Base-by-base conservation (phyloP, 192 early-diverging fungal genomes). In the Piromyces sp. region DNA sequence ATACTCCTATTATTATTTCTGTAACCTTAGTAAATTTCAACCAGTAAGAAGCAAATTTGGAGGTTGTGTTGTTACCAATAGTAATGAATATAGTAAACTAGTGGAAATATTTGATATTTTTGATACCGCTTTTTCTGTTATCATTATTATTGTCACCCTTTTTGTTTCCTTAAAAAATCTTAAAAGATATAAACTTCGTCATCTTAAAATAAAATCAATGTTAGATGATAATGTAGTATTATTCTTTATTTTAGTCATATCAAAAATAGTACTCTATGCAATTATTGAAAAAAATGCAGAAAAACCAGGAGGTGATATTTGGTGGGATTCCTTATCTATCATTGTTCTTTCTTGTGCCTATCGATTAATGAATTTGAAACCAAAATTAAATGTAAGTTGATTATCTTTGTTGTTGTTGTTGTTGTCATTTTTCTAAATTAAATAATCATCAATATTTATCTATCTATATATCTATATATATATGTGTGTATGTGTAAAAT, bases 21-120 rank as follows among this genome's bases (percentile, higher is more conserved):
- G 1, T 4, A 68, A 68, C n/a, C 51, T 68, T 68, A 0, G 0
- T n/a, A 0, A 9, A 26, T 68, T n/a, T 68, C 0, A n/a, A n/a
- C 26, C 19, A 68, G 22, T 6, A 11, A n/a, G 6, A 22, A n/a
- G 5, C 9, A 68, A n/a, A 68, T 68, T 68, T 68, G 51, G 51
- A n/a, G 51, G 51, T n/a, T 68, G 51, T 68, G 51, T 68, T n/a
- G 51, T 68, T 26, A n/a, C 19, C 22, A 68, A 68, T 68, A 9
- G 0, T 9, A 1, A 26, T 9, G 11, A n/a, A 4, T 22, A 22
- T 68, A 11, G 5, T 28, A 0, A 1, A 0, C 0, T 5, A 5
- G 26, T 68, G 1, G 51, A 68, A 68, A 7, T 68, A 7, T 26
- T 11, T 9, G 51, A 68, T 68, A 68, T 68, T n/a, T 6, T 11